Evolutionary conservation across 2,329 filamentous ascomycete genomes (phyloP), one percentile per base, ranked within the genome.

Genomic region (Penicillium sp.): DNA sequence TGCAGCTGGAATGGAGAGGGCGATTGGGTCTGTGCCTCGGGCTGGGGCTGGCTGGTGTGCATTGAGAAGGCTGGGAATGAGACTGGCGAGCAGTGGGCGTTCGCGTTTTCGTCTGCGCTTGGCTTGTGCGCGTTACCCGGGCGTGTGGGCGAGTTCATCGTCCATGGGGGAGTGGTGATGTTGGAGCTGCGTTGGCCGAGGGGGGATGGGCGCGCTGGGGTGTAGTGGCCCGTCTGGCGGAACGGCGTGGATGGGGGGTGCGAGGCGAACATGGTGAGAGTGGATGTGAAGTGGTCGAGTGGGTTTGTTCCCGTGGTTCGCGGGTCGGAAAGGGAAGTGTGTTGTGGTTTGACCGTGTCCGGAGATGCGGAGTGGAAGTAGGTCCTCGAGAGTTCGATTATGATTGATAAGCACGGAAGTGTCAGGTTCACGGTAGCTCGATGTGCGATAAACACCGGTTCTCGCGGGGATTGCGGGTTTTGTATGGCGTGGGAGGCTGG

Each of bases 241-340:
- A 48, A 54, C 21, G 50, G 48, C 10, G 48, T 54, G 19, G 51
- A 48, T 13, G 51, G 25, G 21, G 43, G 43, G 19, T 57, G 52
- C 47, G 59, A 41, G 28, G 58, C 57, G 48, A 63, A 63, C 61
- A 64, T 64, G 33, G 34, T 54, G 39, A 43, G 31, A 20, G 27
- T 47, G 23, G 32, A 27, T 14, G 38, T 43, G 31, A n/a, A n/a
- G n/a, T n/a, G 37, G 39, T 13, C n/a, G 27, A 33, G 16, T 26
- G 43, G 35, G 39, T 39, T 45, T n/a, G n/a, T n/a, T n/a, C n/a
- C 39, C 31, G 40, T 52, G 44, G 40, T 43, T 50, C 50, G 51
- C 50, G 46, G 38, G 41, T 51, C 49, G 51, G 49, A 47, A 48
- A 15, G 41, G 40, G 51, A 51, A 48, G 35, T 35, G 21, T 43